Base-by-base conservation (phyloP, 1,139 yeast genomes). In the Taphrina wiesneri region DNA sequence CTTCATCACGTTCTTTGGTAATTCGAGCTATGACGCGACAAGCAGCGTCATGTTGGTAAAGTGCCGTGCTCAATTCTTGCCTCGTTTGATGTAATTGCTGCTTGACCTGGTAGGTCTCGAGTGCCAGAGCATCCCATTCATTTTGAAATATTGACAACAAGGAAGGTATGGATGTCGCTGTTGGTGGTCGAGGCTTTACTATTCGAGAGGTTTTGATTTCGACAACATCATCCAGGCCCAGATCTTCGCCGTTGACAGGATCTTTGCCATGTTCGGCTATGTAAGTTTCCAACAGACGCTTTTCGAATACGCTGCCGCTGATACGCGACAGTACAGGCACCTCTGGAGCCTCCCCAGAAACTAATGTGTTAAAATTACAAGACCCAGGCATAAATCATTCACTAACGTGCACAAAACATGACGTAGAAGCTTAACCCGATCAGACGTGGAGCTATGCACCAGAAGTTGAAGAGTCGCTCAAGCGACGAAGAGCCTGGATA, bases 1-100 rank as follows among this genome's bases (percentile, higher is more conserved):
- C 87, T 65, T 87, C 92, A 71, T 90, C 96, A 54, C 95, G 77
- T 72, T 90, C 96, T 67, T 81, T 80, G 9, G 86, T 80, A 1
- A 91, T 85, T 52, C 82, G 81, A 6, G 96, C 86, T 0, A 95
- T 96, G 1, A 92, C 97, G 66, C 91, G 79, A 2, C 88, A 85
- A 0, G 97, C 96, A 0, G 98, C 97, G 75, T 92, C 98, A 70
- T 88, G 88, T 71, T 86, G 88, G 73, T 90, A 91, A 47, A 91
- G 77, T 0, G 96, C 87, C 3, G 88, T 77, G 23, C 70, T 67
- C 0, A 92, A 77, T 72, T 90, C 95, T 72, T 87, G 85, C 69
- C 88, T 82, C 1, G 93, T 82, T 41, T 79, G 79, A 61, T 81
- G 83, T 59, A 92, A 79, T 71, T 87, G 92, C 74, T 88, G 88